Percentiles rank a stretch among this genome's conserved stretches.
Conservation (phyloP, 371 early-diverging fungal genomes). For the Zancudomyces culisetae region DNA sequence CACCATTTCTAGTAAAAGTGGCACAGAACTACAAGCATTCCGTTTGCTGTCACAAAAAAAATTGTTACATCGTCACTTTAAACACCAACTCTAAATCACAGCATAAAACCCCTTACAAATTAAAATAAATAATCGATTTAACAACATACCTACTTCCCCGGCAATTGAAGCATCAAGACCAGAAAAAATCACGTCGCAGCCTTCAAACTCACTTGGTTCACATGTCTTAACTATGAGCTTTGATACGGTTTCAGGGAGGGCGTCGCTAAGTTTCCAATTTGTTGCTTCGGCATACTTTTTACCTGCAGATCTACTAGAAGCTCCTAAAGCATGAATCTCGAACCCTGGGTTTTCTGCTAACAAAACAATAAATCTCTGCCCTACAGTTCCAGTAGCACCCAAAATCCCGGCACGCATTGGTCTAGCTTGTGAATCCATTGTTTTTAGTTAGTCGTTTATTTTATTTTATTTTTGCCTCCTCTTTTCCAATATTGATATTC, state of each 20-base stretch:
- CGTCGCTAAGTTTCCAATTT: constrained; percentile 71
- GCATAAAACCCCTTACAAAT: no score
- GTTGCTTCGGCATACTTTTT: constrained; percentile 55
- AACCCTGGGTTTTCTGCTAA: constrained; percentile 74
- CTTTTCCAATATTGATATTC: no score
- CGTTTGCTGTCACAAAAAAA: no score
- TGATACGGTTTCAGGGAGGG: constrained; percentile 44
- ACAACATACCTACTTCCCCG: constrained; percentile 42
- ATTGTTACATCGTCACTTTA: no score
- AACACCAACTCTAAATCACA: no score
- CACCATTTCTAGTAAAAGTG: no score
- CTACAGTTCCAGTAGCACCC: constrained; percentile 95
- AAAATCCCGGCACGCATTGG: constrained; percentile 55
- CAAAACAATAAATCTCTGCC: constrained; percentile 86
- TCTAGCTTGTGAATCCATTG: neutral
- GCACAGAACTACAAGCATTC: no score
- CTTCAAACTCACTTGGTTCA: constrained; percentile 51
- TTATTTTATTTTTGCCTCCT: no score
- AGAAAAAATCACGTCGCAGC: constrained; percentile 80
- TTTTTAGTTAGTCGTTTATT: no score
- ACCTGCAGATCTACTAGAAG: constrained; percentile 79
- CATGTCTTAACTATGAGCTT: constrained; percentile 48
- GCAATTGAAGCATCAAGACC: constrained; percentile 85
- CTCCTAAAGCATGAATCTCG: constrained; percentile 70
- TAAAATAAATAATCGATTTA: no score